Percentiles rank a stretch among this genome's conserved stretches.
Evolutionary conservation across 2,329 filamentous ascomycete species (phyloP).

Genomic region (Fusarium agapanthi): DNA sequence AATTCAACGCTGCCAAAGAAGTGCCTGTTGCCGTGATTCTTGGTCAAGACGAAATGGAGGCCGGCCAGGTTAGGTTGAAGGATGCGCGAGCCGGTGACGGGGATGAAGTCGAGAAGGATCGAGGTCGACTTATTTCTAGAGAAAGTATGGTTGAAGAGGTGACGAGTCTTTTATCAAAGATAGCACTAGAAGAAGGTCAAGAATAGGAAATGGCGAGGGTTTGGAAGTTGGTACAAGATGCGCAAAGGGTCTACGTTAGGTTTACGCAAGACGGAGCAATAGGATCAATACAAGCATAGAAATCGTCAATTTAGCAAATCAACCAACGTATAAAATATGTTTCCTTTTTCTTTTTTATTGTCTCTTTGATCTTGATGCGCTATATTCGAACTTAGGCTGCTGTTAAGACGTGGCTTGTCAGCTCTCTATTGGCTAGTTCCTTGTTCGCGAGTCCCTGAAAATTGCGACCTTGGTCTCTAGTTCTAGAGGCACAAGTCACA

Average conservation of each 20-base stretch:
- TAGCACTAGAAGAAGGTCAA: not conserved
- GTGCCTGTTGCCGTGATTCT: not conserved
- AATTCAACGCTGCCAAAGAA: not conserved
- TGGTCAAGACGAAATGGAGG: not conserved
- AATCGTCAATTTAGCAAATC: not conserved
- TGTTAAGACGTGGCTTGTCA: too few relatives aligned
- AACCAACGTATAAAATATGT: too few relatives aligned
- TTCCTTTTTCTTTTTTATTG: too few relatives aligned
- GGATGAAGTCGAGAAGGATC: not conserved
- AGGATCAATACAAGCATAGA: not conserved
- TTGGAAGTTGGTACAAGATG: not conserved
- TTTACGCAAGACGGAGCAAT: not conserved
- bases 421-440: too few relatives aligned
- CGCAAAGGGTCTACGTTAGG: not conserved
- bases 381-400: too few relatives aligned
- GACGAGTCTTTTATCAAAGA: not conserved
- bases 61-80: not conserved
- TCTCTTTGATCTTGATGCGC: too few relatives aligned
- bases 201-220: accelerated
- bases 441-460: too few relatives aligned
- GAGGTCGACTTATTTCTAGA: not conserved
- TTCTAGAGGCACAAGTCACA: too few relatives aligned
- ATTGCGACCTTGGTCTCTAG: too few relatives aligned
- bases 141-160: not conserved
- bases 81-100: not conserved